A percentile compares a stretch with the other conserved stretches of the same genome.
phyloP scores from a whole-genome alignment of 139 green algal species.

The Chlorella ohadii region DNA sequence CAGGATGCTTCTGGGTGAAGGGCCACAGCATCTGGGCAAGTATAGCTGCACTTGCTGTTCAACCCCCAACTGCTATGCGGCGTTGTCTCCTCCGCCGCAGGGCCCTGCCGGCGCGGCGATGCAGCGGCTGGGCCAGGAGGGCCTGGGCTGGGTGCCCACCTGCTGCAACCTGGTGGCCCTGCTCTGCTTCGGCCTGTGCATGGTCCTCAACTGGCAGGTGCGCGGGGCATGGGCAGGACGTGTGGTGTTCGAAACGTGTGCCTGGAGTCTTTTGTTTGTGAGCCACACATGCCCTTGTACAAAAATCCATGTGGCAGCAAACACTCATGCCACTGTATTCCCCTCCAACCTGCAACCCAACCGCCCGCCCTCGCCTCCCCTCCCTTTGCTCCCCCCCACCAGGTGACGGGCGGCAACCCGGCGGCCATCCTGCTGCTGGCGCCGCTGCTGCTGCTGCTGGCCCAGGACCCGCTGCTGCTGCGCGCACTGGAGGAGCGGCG shows the following conservation, averaged over 20 bases:
- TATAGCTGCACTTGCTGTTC: background rate
- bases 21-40: too few relatives aligned
- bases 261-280: too few relatives aligned
- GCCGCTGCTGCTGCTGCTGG: conserved; percentile 87
- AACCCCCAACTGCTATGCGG: background rate
- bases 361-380: background rate
- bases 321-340: too few relatives aligned
- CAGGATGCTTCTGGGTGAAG: too few relatives aligned
- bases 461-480: conserved; percentile 76
- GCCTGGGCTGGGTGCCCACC: conserved; percentile 82
- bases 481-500: conserved; percentile 61
- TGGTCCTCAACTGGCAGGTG: conserved; percentile 73
- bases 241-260: too few relatives aligned
- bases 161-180: conserved; percentile 83
- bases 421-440: conserved; percentile 77
- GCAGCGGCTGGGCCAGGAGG: conserved; percentile 61
- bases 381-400: background rate
- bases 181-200: conserved; percentile 70
- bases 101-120: conserved; percentile 54
- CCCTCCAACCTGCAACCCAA: too few relatives aligned
- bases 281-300: too few relatives aligned
- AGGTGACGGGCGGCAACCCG: conserved; percentile 49
- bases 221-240: too few relatives aligned
- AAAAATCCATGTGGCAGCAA: too few relatives aligned
- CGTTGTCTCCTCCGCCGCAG: conserved; percentile 32